Base-by-base conservation (phyloP, 345 rosid genomes). In the Draba incana region DNA sequence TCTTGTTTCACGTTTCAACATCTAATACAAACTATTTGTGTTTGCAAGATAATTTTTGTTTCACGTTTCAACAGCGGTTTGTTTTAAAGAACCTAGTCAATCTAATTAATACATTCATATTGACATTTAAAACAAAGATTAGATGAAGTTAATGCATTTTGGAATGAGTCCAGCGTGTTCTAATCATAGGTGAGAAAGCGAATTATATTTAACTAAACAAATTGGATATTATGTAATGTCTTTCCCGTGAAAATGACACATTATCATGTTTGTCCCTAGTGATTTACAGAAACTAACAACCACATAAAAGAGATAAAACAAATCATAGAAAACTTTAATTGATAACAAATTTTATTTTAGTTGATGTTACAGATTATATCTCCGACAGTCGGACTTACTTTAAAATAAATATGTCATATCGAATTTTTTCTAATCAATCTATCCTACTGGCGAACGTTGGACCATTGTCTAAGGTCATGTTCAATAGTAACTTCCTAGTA, bases 381-480 rank as follows among this genome's bases (percentile, higher is more conserved):
- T 28, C 31, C 31, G 31, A 28, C 31, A 3, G 20, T 20, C 20
- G 42, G 8, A 54, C 11, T 46, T 62, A 45, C 13, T 52, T 13
- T 23, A 14, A 31, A 16, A 10, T 49, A 59, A 25, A 60, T 9
- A 47, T 70, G 47, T 47, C 33, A 35, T 0, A 27, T 10, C 48
- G 8, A 37, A 49, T 13, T 4, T 14, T 7, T 23, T 28, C 53
- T 15, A 49, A 52, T 52, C 47, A 42, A 33, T 20, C 23, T 60
- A 51, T 42, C 9, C 25, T 41, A 16, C 12, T 13, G 37, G 37
- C 30, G 42, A 14, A 44, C n/a, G n/a, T 53, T 33, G 33, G 69
- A 71, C 48, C 13, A 16, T 25, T 63, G 57, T 71, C 43, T 71
- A 42, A n/a, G n/a, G n/a, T n/a, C n/a, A n/a, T n/a, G n/a, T n/a